Base-by-base conservation (phyloP, 73 alveolate genomes). In the Symbiodinium pilosum region DNA sequence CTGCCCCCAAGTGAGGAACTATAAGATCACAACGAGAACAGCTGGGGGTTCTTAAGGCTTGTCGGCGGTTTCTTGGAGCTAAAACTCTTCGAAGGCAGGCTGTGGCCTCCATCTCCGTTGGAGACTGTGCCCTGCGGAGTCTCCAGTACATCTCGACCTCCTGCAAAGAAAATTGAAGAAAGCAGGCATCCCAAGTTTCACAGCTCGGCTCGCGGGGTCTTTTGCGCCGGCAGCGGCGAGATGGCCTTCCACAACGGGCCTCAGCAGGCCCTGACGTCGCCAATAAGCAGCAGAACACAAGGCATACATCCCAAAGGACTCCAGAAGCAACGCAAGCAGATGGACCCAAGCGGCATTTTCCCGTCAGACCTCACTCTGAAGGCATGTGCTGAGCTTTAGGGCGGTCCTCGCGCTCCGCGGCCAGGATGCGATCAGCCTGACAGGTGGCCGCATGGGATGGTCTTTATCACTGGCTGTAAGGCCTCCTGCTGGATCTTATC, bases 91-190 rank as follows among this genome's bases (percentile, higher is more conserved):
- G n/a, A n/a, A n/a, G n/a, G n/a, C 59, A 47, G 14, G 59, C 59
- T 9, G 14, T 47, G 59, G 14, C 95, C 95, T 88, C 86, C 68
- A 28, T 51, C 47, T 88, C 86, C 6, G 95, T 38, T n/a, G 95
- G 34, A 42, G 95, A 88, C 36, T 83, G 41, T 3, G 86, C 95
- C 26, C 77, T 59, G 30, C n/a, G 64, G 40, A 88, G 42, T 24
- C 8, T 59, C 95, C 95, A 88, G 38, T 75, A 83, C 73, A 88
- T 26, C 86, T 88, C 86, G 47, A 88, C 95, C 95, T 56, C 71
- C 95, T 88, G 87, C 20, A 28, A 59, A 26, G 34, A n/a, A n/a
- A n/a, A n/a, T n/a, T n/a, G n/a, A n/a, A n/a, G n/a, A 30, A 54
- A 54, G 71, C 71, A 54, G 2, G 71, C 71, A 30, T 1, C 2